A percentile compares a stretch with the other conserved stretches of the same genome.
Evolutionary conservation across 768 basidiomycete species (phyloP).

Genomic region (Podaxis rugospora): DNA sequence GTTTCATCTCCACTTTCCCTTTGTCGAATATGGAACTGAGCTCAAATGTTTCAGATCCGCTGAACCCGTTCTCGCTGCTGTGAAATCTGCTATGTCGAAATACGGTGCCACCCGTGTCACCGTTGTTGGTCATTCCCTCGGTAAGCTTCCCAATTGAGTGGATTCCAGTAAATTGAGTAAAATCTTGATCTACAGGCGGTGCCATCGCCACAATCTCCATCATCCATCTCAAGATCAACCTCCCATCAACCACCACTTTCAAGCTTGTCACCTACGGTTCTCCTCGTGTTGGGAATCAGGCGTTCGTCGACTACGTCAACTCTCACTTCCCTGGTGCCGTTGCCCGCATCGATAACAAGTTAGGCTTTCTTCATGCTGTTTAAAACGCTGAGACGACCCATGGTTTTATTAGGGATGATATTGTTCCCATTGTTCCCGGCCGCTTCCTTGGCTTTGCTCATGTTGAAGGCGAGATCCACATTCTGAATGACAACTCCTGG

Average conservation of each 20-base stretch:
- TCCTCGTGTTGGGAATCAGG: constrained; percentile 37
- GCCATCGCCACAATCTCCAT: constrained; percentile 42
- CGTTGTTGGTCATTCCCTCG: constrained; percentile 40
- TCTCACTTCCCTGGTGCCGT: constrained; percentile 15
- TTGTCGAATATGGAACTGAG: not conserved
- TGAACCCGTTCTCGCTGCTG: constrained; percentile 33
- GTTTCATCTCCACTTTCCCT: constrained; percentile 7
- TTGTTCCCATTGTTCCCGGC: constrained; percentile 26
- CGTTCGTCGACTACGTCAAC: constrained; percentile 22
- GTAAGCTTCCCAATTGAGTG: constrained; percentile 13
- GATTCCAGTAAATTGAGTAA: not conserved
- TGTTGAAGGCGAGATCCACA: constrained; percentile 37
- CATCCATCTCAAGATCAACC: constrained; percentile 47
- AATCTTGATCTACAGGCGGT: constrained; percentile 23
- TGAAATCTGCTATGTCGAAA: constrained; percentile 28
- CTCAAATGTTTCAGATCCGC: constrained; percentile 29
- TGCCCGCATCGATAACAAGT: constrained; percentile 20
- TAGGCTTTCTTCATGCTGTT: not conserved
- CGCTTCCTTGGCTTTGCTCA: constrained; percentile 36
- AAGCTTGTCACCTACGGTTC: constrained; percentile 36
- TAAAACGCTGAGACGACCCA: not conserved
- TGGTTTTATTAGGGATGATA: constrained; percentile 16
- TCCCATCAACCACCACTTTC: constrained; percentile 32
- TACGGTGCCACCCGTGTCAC: constrained; percentile 31
- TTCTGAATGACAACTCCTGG: constrained; percentile 25